Evolutionary conservation across 805 yeast species (phyloP), one percentile per base, ranked within the genome.

Genomic region (Starmera caribaea): DNA sequence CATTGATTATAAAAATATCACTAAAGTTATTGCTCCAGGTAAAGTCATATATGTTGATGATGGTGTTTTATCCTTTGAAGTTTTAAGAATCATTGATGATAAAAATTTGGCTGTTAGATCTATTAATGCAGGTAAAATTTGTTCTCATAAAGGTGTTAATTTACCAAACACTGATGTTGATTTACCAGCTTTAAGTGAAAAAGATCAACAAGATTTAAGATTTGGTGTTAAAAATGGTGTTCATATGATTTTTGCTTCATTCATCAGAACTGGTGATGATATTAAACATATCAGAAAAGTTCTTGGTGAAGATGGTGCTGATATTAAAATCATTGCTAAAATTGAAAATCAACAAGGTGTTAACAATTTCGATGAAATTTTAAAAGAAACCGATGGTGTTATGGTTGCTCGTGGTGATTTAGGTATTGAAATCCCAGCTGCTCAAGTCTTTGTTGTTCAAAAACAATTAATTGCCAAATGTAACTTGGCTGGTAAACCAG

Each of bases 371-470:
- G 98, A 92, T 68, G 97, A 86, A 48, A 92, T 92, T 62, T 79
- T 92, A 63, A 65, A 65, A 58, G 95, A 80, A 67, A 92, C 98
- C 48, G 98, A 92, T 65, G 98, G 97, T 75, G 96, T 92, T 61
- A 92, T 92, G 98, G 97, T 92, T 65, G 98, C 98, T 59, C 83
- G 98, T 73, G 98, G 98, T 76, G 98, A 92, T 68, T 77, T 92
- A 59, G 98, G 98, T 77, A 92, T 92, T 61, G 98, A 92, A 75
- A 92, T 92, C 60, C 97, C 97, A 53, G 97, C 98, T 51, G 90
- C 97, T 50, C 94, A 89, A 73, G 98, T 92, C 48, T 89, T 92
- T 66, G 88, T 92, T 57, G 97, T 89, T 55, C 98, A 92, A 74
- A 92, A 92, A 79, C 96, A 89, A 74, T 76, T 92, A 72, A 90